Evolutionary conservation across 1,284 basidiomycete species (phyloP).

Genomic region (Ustilago xerochloae): DNA sequence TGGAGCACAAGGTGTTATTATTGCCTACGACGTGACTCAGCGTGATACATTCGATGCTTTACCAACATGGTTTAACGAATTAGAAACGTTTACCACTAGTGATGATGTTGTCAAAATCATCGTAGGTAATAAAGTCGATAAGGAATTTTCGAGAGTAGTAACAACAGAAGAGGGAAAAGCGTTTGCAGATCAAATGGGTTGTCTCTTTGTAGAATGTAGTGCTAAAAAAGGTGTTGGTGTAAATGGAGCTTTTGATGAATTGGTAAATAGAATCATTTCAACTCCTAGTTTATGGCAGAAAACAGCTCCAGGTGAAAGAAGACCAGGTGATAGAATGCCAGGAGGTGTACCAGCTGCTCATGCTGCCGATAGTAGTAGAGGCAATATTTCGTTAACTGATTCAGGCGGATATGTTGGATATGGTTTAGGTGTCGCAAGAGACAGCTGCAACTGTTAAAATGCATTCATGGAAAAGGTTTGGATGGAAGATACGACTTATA

Average conservation of each 20-base stretch:
- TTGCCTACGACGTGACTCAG: conserved; percentile 94
- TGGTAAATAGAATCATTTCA: conserved; percentile 64
- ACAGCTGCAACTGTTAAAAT: conserved; percentile 58
- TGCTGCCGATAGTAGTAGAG: conserved; percentile 52
- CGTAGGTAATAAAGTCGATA: conserved; percentile 94
- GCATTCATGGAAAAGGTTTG: too few species aligned
- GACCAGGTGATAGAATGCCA: conserved; percentile 66
- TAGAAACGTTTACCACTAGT: conserved; percentile 84
- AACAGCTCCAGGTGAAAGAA: conserved; percentile 51
- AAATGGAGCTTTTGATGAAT: conserved; percentile 63
- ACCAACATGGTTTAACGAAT: conserved; percentile 90
- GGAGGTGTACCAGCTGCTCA: conserved; percentile 62
- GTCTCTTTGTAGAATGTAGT: conserved; percentile 82
- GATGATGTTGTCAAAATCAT: conserved; percentile 89
- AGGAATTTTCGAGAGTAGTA: conserved; percentile 87
- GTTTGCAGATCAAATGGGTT: conserved; percentile 84
- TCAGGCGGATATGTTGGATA: conserved; percentile 51
- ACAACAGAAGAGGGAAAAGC: conserved; percentile 80
- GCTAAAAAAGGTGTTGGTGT: conserved; percentile 65
- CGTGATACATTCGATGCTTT: conserved; percentile 91
- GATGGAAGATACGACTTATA: not conserved
- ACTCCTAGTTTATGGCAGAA: conserved; percentile 63
- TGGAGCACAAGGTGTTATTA: conserved; percentile 91
- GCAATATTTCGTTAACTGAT: conserved; percentile 53
- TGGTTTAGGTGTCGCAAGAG: conserved; percentile 46